Evolutionary conservation across 208 protist species (phyloP), one percentile per base, ranked within the genome.

Genomic region (Wallacemonas sp.): DNA sequence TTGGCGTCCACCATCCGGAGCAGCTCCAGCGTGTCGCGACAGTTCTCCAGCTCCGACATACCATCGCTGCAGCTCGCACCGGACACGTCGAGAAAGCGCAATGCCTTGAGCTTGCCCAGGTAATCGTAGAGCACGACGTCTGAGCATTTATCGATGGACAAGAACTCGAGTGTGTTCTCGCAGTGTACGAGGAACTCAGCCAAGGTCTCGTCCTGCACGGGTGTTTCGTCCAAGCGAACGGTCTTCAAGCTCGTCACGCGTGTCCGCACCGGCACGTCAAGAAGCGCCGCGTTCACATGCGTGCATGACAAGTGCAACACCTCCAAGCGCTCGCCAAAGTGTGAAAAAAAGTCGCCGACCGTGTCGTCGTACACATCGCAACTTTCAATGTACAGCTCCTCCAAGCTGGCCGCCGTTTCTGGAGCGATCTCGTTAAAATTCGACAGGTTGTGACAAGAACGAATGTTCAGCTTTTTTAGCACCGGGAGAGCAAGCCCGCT

Each of bases 41-140:
- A 58, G 28, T 58, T 9, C 31, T 58, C 51, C 24, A 58, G 51
- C 19, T 58, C 51, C 17, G 28, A 4, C 27, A 94, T 46, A 17
- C 83, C 82, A n/a, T 86, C 79, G 22, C 71, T 73, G 26, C 65
- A 66, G 49, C 71, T 70, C 27, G 79, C 72, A n/a, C 70, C 68
- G n/a, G 84, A 88, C 11, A 94, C 72, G 59, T 94, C 88, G 2
- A 94, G 64, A 34, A 91, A 94, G 21, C 88, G 79, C n/a, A 94
- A 62, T 2, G 68, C 58, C 27, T 70, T 17, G 11, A 94, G 62
- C 26, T 67, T 74, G 22, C 79, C 79, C 0, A 94, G 54, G 0
- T 78, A 75, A 21, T 79, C 82, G 45, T 84, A 78, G 33, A 71
- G 72, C 15, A 59, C 66, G 36, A 94, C 53, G 15, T 84, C 76